phyloP scores from a whole-genome alignment of 176 grass and related monocot genomes.

The Phragmites australis region DNA sequence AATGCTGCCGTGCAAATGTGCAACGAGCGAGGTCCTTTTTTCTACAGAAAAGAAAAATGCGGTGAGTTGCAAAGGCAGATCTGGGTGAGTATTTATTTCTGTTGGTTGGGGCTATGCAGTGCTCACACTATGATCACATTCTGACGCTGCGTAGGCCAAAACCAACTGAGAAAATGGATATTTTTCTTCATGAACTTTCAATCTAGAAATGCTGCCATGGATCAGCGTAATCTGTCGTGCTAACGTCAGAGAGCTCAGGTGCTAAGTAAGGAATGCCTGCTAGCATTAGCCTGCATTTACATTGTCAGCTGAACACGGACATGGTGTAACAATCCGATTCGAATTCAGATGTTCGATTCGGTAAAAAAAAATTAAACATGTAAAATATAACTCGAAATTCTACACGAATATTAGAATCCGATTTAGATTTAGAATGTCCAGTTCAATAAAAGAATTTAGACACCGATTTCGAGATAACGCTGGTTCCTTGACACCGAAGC shows the following conservation, averaged over 20 bases:
- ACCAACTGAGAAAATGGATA: neutral
- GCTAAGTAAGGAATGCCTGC: neutral
- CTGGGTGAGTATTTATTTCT: neutral
- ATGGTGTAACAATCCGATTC: too few species aligned
- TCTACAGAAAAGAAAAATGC: neutral
- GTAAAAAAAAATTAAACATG: too few species aligned
- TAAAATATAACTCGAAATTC: too few species aligned
- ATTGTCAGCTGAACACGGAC: too few species aligned
- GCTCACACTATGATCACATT: neutral
- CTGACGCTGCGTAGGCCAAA: neutral
- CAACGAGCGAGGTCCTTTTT: neutral
- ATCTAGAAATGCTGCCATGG: neutral
- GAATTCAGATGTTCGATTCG: too few species aligned
- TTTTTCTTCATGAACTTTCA: too few species aligned
- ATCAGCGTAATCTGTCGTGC: conserved; percentile 4
- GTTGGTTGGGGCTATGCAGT: neutral
- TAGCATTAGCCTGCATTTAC: neutral
- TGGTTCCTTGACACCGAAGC: conserved; percentile 19
- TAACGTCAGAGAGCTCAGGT: neutral
- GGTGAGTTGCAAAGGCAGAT: neutral
- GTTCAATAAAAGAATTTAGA: too few species aligned
- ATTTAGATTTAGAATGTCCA: too few species aligned
- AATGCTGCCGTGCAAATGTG: neutral
- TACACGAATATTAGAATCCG: too few species aligned
- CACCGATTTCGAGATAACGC: too few species aligned